A percentile compares a stretch with the other conserved stretches of the same genome.
These are phyloP conservation scores for Rhizoclosmatium globosum DNA, from an alignment of 192 early-diverging fungal genomes.

Conservation along the genomic window DNA sequence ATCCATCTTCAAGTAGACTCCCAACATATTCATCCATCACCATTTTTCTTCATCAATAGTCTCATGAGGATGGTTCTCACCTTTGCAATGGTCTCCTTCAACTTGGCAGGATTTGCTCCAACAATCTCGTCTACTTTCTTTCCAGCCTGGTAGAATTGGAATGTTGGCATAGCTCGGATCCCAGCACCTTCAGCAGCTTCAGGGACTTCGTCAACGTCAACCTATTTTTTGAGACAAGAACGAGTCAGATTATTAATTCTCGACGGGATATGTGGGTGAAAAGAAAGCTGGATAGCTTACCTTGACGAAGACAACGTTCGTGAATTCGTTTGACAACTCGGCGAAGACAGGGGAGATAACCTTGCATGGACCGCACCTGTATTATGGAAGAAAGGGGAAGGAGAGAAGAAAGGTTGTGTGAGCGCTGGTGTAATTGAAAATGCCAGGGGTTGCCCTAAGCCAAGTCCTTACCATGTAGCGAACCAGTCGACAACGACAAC, in stretches of 20 bases:
- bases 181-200: constrained; percentile 55
- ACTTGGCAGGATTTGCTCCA: constrained; percentile 79
- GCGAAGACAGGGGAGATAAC: constrained; percentile 60
- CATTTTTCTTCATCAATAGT: no score
- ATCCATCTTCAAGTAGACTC: no score
- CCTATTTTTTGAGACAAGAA: constrained; percentile 40
- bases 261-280: background rate
- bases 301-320: constrained; percentile 52
- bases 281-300: constrained; percentile 21
- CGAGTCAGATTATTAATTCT: constrained; percentile 7
- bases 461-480: constrained; percentile 10
- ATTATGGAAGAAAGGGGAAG: constrained; percentile 37
- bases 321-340: constrained; percentile 48
- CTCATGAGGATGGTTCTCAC: background rate
- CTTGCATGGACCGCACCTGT: constrained; percentile 62
- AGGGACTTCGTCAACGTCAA: constrained; percentile 66
- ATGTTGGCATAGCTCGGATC: constrained; percentile 81
- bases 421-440: background rate
- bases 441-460: background rate
- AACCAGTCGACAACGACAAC: constrained; percentile 27
- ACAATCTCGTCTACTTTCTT: constrained; percentile 78
- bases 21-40: no score
- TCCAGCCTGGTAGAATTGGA: constrained; percentile 82
- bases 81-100: constrained; percentile 75
- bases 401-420: background rate